Evolutionary conservation across 2,329 filamentous ascomycete species (phyloP).

Genomic region (Rhynchosporium graminicola): DNA sequence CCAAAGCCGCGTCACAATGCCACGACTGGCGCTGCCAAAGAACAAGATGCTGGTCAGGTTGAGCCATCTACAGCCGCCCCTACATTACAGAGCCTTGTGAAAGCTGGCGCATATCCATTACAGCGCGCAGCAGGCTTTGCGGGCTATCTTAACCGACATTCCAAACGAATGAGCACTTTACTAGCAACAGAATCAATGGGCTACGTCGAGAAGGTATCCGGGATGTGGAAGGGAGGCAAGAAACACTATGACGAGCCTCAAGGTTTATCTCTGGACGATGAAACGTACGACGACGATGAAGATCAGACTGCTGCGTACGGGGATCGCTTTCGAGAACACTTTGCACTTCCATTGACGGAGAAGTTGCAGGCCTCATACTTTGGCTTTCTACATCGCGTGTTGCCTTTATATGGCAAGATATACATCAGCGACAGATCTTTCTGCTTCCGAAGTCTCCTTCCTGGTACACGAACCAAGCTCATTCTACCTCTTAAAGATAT

Average conservation of each 20-base stretch:
- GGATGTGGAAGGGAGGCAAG: slow-evolving; percentile 91
- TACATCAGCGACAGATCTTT: slow-evolving; percentile 87
- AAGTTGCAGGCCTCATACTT: slow-evolving; percentile 87
- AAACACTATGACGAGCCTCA: slow-evolving; percentile 77
- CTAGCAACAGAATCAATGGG: slow-evolving; percentile 91
- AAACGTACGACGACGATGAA: slow-evolving; percentile 57
- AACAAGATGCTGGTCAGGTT: slow-evolving; percentile 26
- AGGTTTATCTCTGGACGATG: slow-evolving; percentile 54
- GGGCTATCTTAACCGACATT: slow-evolving; percentile 76
- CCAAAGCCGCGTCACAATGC: slow-evolving; percentile 25
- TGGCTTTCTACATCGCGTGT: slow-evolving; percentile 83
- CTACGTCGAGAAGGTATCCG: slow-evolving; percentile 94
- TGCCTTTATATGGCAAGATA: slow-evolving; percentile 94
- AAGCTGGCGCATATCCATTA: slow-evolving; percentile 71
- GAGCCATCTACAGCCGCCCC: slow-evolving; percentile 48
- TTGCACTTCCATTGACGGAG: slow-evolving; percentile 82
- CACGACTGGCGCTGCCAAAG: slow-evolving; percentile 34
- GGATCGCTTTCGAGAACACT: slow-evolving; percentile 86
- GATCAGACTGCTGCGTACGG: slow-evolving; percentile 65
- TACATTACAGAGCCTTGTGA: slow-evolving; percentile 58
- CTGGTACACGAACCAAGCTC: slow-evolving; percentile 87
- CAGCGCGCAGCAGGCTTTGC: slow-evolving; percentile 83
- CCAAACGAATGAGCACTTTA: slow-evolving; percentile 78
- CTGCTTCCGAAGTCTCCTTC: slow-evolving; percentile 89
- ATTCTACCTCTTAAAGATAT: slow-evolving; percentile 89